Evolutionary conservation across 306 rosid genomes (phyloP).

Genomic region (Dryas alaskensis): DNA sequence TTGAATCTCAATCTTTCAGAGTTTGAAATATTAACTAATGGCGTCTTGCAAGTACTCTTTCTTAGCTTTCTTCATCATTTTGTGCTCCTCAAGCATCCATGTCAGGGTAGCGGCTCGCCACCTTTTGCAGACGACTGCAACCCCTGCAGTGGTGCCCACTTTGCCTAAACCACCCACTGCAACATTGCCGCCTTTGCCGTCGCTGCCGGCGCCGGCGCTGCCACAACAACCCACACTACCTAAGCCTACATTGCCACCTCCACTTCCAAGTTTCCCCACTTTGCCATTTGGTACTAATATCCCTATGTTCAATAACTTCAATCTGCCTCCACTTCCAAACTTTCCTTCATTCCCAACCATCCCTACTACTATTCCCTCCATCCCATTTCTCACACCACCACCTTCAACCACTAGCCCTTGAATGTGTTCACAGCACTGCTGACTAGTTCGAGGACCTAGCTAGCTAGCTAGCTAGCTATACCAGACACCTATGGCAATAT

Average conservation of each 20-base stretch:
- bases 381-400: conserved; percentile 41
- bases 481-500: too few species aligned
- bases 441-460: too few species aligned
- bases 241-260: neutral
- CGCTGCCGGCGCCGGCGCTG: neutral
- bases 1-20: neutral
- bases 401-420: conserved; percentile 37
- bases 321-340: conserved; percentile 1
- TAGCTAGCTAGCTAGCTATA: too few species aligned
- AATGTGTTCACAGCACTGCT: neutral
- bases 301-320: neutral
- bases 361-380: conserved; percentile 25
- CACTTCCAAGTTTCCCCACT: neutral
- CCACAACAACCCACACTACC: neutral
- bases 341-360: conserved; percentile 12
- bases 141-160: neutral
- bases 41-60: neutral
- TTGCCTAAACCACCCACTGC: neutral
- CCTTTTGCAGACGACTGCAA: neutral
- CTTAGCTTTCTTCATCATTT: neutral
- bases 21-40: neutral
- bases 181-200: neutral
- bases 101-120: neutral
- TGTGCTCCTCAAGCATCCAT: neutral
- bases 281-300: neutral